phyloP scores from a whole-genome alignment of 495 filamentous ascomycete species.

The Cercophora sp. region DNA sequence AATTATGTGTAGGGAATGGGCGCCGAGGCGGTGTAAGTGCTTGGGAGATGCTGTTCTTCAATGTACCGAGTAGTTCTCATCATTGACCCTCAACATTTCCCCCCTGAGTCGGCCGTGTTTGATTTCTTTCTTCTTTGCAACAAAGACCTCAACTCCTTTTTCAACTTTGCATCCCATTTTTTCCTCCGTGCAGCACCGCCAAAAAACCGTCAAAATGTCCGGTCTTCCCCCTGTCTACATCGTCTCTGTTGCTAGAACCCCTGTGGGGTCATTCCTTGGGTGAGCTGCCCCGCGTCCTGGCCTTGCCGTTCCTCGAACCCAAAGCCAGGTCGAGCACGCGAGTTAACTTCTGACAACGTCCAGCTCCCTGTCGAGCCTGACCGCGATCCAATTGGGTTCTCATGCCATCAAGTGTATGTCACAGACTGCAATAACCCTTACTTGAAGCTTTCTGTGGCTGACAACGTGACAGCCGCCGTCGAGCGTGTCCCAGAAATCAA shows the following conservation, averaged over 20 bases:
- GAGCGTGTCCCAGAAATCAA: slow-evolving; percentile 81
- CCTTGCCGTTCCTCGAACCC: neutral
- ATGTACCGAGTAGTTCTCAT: too few relatives aligned
- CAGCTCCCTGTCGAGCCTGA: slow-evolving; percentile 76
- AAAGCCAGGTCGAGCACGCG: neutral
- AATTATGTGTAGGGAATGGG: slow-evolving; percentile 3
- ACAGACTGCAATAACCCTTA: neutral
- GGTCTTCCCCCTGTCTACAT: slow-evolving; percentile 84
- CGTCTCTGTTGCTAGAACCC: slow-evolving; percentile 85
- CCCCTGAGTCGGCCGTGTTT: neutral
- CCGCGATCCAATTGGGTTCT: slow-evolving; percentile 79
- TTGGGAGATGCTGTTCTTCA: too few relatives aligned
- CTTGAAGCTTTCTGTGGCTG: slow-evolving; percentile 17
- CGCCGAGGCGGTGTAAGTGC: slow-evolving; percentile 6
- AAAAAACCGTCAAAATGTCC: slow-evolving; percentile 24
- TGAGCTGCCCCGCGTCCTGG: slow-evolving; percentile 34
- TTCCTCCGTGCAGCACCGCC: neutral
- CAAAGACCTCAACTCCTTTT: neutral
- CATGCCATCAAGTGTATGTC: slow-evolving; percentile 83
- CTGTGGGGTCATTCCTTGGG: slow-evolving; percentile 91
- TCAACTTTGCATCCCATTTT: neutral
- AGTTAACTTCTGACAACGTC: slow-evolving; percentile 1
- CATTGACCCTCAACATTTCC: slow-evolving; percentile 10
- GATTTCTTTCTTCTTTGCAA: neutral
- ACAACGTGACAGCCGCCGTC: slow-evolving; percentile 61